Evolutionary conservation across 169 alveolate genomes (phyloP), one percentile per base, ranked within the genome.

Genomic region (Cryptosporidium sp.): DNA sequence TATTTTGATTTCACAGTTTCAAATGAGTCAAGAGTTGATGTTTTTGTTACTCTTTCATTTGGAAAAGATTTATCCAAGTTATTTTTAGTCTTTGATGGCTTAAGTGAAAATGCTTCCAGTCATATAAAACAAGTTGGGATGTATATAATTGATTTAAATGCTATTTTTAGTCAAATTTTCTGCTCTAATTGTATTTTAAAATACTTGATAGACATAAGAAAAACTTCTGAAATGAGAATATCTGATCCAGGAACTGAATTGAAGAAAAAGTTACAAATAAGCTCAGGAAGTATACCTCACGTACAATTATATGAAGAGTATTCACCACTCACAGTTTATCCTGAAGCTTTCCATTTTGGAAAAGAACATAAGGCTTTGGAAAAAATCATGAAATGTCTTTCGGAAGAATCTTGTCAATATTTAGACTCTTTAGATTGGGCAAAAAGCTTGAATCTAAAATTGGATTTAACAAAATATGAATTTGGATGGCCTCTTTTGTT

Each of bases 261-360:
- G 18, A 33, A 12, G 21, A 33, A 56, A n/a, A 80, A 23, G 35
- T 10, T 80, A 4, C 56, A 45, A 65, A 80, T 80, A 23, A 65
- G 89, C 56, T 65, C 73, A 5, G 89, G 89, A 1, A 80, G 89
- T 48, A 80, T 80, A 44, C 80, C 89, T 16, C 60, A 61, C 33
- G 89, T 80, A 3, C 89, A 80, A 45, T 42, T 80, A 44, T 9
- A 80, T 29, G 65, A 18, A 37, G 89, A 80, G 56, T 80, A 80
- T 44, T 21, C 42, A 3, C 9, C 52, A 12, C 56, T 80, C 12
- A 80, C 89, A 42, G 60, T 48, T 39, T 80, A 62, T 62, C 89
- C 89, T 12, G 31, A 80, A 10, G 89, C 80, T 26, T 80, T 80
- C 44, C n/a, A 26, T 42, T 4, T 33, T 9, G 35, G 33, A 9